Percentiles rank a stretch among this genome's conserved stretches.
Conservation (phyloP, 805 yeast genomes). For the Clavispora santaluciae region DNA sequence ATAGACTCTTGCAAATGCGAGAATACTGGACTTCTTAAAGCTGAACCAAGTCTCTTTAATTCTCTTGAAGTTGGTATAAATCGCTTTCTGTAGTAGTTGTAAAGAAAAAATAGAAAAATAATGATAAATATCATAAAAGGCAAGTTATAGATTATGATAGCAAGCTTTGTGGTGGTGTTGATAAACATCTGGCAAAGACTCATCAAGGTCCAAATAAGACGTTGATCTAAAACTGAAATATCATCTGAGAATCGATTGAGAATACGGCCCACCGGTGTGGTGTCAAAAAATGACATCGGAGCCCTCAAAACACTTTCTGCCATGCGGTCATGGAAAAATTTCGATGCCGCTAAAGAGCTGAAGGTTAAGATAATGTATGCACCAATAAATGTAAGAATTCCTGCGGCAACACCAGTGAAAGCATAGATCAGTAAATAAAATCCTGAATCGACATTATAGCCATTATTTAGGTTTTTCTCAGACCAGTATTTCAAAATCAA, state of each 20-base stretch:
- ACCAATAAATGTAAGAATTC: constrained; percentile 22
- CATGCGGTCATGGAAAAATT: constrained; percentile 34
- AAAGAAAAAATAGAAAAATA: constrained; percentile 21
- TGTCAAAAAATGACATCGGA: constrained; percentile 40
- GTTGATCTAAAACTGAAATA: constrained; percentile 28
- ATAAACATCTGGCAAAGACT: constrained; percentile 19
- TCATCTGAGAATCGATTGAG: constrained; percentile 38
- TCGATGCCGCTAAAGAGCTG: constrained; percentile 28
- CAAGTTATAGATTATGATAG: constrained; percentile 26
- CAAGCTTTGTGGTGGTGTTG: constrained; percentile 24
- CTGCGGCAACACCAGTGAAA: constrained; percentile 24
- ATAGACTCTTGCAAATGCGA: constrained; percentile 35
- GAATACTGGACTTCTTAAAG: constrained; percentile 29
- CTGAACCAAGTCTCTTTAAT: constrained; percentile 28
- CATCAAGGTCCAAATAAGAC: constrained; percentile 28
- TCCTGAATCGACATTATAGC: constrained; percentile 21
- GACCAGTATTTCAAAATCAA: constrained; percentile 35
- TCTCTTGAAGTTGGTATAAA: constrained; percentile 35
- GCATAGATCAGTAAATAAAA: constrained; percentile 25
- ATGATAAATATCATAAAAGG: constrained; percentile 31
- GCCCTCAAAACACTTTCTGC: constrained; percentile 30
- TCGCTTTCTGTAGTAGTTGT: constrained; percentile 25
- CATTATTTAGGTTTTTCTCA: constrained; percentile 22
- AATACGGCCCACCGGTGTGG: constrained; percentile 38
- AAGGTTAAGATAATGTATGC: constrained; percentile 28